phyloP scores from a whole-genome alignment of 2,329 filamentous ascomycete genomes.

The Fusarium scirpi region DNA sequence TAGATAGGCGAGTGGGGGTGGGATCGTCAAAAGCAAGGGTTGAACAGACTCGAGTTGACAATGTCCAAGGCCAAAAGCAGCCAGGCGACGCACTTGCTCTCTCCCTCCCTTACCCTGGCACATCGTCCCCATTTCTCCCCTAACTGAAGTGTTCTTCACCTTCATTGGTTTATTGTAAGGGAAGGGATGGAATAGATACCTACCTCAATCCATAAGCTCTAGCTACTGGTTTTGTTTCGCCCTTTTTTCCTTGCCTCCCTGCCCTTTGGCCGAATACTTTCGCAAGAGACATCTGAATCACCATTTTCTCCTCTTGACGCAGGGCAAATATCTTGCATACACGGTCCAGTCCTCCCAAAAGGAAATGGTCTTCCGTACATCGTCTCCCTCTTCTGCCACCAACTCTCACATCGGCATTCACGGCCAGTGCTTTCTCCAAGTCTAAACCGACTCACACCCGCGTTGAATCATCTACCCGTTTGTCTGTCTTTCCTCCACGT shows the following conservation, averaged over 20 bases:
- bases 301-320: slow-evolving; percentile 44
- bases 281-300: slow-evolving; percentile 44
- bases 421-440: slow-evolving; percentile 48
- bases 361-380: slow-evolving; percentile 51
- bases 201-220: slow-evolving; percentile 41
- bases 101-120: slow-evolving; percentile 34
- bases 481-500: slow-evolving; percentile 40
- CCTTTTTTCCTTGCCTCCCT: slow-evolving; percentile 40
- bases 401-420: slow-evolving; percentile 42
- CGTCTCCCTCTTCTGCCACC: slow-evolving; percentile 43
- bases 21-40: slow-evolving; percentile 43
- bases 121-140: slow-evolving; percentile 27
- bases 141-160: slow-evolving; percentile 22
- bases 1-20: slow-evolving; percentile 44
- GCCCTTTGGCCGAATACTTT: slow-evolving; percentile 33
- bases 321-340: slow-evolving; percentile 52
- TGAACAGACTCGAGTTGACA: slow-evolving; percentile 39
- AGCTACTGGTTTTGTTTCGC: slow-evolving; percentile 30
- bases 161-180: slow-evolving; percentile 30
- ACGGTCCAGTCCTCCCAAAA: slow-evolving; percentile 48
- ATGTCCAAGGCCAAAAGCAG: slow-evolving; percentile 47
- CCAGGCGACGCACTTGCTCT: slow-evolving; percentile 36
- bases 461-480: slow-evolving; percentile 37
- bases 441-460: slow-evolving; percentile 44
- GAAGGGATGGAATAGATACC: slow-evolving; percentile 43